Conservation (phyloP, 441 rosid genomes). For the Rhodomyrtus psidioides region DNA sequence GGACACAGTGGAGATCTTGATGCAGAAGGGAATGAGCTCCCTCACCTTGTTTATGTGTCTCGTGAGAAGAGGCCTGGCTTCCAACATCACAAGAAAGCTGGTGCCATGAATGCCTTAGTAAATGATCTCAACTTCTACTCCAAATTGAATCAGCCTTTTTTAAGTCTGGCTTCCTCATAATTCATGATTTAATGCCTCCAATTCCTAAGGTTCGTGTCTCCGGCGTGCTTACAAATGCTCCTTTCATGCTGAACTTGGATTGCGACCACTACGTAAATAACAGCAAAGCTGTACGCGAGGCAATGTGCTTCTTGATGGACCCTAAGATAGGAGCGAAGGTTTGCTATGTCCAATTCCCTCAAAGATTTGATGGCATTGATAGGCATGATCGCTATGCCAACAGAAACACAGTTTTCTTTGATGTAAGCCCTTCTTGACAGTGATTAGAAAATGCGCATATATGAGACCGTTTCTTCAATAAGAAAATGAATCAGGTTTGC, state of each 20-base stretch:
- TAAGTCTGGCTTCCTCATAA: neutral
- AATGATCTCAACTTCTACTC: neutral
- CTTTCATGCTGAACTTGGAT: slow-evolving; percentile 71
- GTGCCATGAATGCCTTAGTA: slow-evolving; percentile 77
- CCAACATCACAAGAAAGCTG: slow-evolving; percentile 74
- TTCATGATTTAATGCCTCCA: neutral
- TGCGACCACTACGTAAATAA: slow-evolving; percentile 73
- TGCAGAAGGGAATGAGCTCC: slow-evolving; percentile 60
- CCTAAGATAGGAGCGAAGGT: slow-evolving; percentile 61
- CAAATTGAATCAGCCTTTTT: neutral
- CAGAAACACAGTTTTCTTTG: slow-evolving; percentile 72
- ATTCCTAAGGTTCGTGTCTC: slow-evolving; percentile 48
- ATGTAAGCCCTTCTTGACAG: slow-evolving; percentile 27
- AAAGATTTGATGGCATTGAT: slow-evolving; percentile 69
- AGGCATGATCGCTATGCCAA: slow-evolving; percentile 63
- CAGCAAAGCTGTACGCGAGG: slow-evolving; percentile 70
- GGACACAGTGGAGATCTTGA: slow-evolving; percentile 69
- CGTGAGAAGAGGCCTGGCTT: slow-evolving; percentile 86
- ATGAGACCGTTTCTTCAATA: neutral
- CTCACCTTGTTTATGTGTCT: slow-evolving; percentile 65
- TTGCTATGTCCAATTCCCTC: slow-evolving; percentile 74
- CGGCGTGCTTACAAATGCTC: slow-evolving; percentile 70
- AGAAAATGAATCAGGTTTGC: neutral
- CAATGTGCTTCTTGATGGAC: slow-evolving; percentile 80
- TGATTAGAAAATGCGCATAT: neutral